phyloP scores from a whole-genome alignment of 2,329 filamentous ascomycete genomes.

The Colletotrichum graminicola region DNA sequence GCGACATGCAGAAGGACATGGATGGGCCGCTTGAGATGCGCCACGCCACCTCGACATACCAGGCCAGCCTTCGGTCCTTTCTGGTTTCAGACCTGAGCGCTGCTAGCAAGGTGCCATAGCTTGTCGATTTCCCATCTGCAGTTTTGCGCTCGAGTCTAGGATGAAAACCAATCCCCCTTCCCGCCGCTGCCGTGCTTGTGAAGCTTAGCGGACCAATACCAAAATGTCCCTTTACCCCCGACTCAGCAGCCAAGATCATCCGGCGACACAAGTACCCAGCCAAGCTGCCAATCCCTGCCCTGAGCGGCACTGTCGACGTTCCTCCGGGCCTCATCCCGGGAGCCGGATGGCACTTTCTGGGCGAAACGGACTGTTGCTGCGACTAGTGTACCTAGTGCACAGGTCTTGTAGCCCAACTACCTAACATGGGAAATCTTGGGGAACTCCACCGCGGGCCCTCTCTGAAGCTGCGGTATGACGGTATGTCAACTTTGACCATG shows the following conservation, averaged over 20 bases:
- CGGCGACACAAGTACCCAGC: slow-evolving; percentile 3
- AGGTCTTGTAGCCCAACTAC: slow-evolving; percentile 8
- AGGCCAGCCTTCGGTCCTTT: slow-evolving; percentile 30
- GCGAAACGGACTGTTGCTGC: slow-evolving; percentile 26
- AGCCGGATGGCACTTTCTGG: slow-evolving; percentile 18
- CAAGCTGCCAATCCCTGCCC: slow-evolving; percentile 29
- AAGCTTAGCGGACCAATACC: slow-evolving; percentile 6
- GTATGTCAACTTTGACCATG: slow-evolving; percentile 24
- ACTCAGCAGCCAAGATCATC: slow-evolving; percentile 23
- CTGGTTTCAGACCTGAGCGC: slow-evolving; percentile 38
- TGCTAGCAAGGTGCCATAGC: slow-evolving; percentile 26
- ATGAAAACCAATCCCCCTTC: neutral
- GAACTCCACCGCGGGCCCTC: slow-evolving; percentile 22
- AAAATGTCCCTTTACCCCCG: neutral
- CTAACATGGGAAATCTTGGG: slow-evolving; percentile 29
- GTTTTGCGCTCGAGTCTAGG: neutral
- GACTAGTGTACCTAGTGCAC: slow-evolving; percentile 2
- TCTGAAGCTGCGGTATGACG: slow-evolving; percentile 33
- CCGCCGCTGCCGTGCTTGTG: neutral
- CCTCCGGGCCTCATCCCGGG: slow-evolving; percentile 29
- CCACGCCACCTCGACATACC: slow-evolving; percentile 33
- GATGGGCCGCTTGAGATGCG: slow-evolving; percentile 35
- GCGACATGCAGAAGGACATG: slow-evolving; percentile 35
- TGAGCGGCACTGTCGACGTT: slow-evolving; percentile 13
- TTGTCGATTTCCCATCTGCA: neutral